These are phyloP conservation scores for Emmonsiellopsis sp. DNA, from an alignment of 2,329 filamentous ascomycete genomes.

Conservation along the genomic window DNA sequence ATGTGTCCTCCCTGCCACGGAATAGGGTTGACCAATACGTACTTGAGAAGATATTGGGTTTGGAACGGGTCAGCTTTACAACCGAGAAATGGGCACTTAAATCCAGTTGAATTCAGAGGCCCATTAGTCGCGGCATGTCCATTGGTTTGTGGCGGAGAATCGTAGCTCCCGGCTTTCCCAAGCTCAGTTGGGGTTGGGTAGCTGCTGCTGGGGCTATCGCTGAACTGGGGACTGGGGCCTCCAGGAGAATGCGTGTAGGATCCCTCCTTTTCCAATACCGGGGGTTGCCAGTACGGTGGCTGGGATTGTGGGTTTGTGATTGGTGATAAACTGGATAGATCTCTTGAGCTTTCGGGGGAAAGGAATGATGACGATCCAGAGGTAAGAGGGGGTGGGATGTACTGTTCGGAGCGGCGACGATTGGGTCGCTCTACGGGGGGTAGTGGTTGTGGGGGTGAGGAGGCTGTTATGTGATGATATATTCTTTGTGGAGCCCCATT, in stretches of 20 bases:
- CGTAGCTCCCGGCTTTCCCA: slow-evolving; percentile 4
- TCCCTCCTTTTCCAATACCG: slow-evolving; percentile 19
- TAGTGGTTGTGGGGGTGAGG: slow-evolving; percentile 19
- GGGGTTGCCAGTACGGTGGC: slow-evolving; percentile 18
- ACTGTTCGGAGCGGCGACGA: slow-evolving; percentile 21
- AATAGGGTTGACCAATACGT: slow-evolving; percentile 18
- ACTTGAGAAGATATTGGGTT: slow-evolving; percentile 58
- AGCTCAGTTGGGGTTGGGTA: slow-evolving; percentile 34
- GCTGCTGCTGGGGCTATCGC: slow-evolving; percentile 25
- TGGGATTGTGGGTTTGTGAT: slow-evolving; percentile 8
- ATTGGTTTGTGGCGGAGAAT: background rate
- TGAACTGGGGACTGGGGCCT: slow-evolving; percentile 18
- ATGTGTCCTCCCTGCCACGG: background rate
- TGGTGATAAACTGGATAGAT: slow-evolving; percentile 26
- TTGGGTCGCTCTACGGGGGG: background rate
- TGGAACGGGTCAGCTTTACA: slow-evolving; percentile 53
- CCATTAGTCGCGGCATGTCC: slow-evolving; percentile 12
- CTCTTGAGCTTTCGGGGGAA: slow-evolving; percentile 30
- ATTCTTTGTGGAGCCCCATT: slow-evolving; percentile 17
- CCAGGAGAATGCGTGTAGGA: slow-evolving; percentile 19
- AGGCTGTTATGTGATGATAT: slow-evolving; percentile 16
- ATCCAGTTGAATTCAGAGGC: slow-evolving; percentile 23
- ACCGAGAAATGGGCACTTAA: slow-evolving; percentile 46
- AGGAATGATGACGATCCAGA: slow-evolving; percentile 24
- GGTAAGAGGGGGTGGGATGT: slow-evolving; percentile 13